Conservation (phyloP, 1,284 basidiomycete species). For the Irpex sp. region DNA sequence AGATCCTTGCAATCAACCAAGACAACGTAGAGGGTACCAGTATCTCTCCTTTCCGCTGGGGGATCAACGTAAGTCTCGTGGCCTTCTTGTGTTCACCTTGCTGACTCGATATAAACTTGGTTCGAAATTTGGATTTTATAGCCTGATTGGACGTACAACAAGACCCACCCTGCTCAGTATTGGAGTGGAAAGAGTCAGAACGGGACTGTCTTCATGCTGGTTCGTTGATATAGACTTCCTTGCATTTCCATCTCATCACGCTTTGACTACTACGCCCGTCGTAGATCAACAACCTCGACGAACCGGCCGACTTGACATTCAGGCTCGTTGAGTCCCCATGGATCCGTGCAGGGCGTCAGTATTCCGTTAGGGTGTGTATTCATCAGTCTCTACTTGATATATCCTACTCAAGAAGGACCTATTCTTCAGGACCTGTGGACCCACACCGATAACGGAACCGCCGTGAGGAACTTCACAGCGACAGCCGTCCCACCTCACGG, state of each 20-base stretch:
- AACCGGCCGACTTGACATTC: constrained; percentile 56
- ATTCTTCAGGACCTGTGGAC: background rate
- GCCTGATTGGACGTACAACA: constrained; percentile 47
- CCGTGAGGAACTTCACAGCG: constrained; percentile 59
- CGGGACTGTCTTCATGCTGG: constrained; percentile 37
- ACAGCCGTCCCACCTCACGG: constrained; percentile 55
- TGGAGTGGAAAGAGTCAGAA: constrained; percentile 50
- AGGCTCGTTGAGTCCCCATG: constrained; percentile 67
- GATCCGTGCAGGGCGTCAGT: constrained; percentile 63
- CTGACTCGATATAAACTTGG: no score
- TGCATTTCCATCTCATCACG: no score
- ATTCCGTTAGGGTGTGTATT: constrained; percentile 40
- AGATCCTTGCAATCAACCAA: background rate
- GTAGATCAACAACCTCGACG: constrained; percentile 32
- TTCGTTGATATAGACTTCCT: no score
- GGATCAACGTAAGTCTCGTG: no score
- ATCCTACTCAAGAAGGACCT: no score
- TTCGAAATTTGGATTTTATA: constrained; percentile 16
- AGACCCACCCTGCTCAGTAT: constrained; percentile 45
- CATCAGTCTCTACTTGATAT: no score
- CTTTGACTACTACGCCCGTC: no score
- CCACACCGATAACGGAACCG: constrained; percentile 26
- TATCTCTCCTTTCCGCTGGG: no score
- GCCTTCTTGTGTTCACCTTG: no score
- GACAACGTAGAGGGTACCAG: no score